Evolutionary conservation across 176 grass and related monocot species (phyloP).

Genomic region (Oropetium thomaeum): DNA sequence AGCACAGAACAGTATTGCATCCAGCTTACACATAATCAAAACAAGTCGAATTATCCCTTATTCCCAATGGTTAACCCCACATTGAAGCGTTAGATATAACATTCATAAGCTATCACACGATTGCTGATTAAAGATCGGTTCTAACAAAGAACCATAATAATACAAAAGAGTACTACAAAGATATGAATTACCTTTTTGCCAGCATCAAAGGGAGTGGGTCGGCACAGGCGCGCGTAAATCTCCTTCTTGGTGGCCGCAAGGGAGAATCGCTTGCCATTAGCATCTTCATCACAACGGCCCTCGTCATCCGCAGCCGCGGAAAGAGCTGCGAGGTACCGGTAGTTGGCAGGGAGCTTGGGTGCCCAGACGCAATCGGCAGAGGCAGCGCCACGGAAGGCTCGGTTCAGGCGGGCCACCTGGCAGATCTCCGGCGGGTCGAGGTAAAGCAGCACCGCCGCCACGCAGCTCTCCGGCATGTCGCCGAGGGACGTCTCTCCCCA

Average conservation of each 20-base stretch:
- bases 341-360: constrained; percentile 69
- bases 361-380: constrained; percentile 80
- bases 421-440: constrained; percentile 93
- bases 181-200: constrained; percentile 57
- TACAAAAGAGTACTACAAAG: background rate
- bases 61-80: background rate
- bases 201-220: constrained; percentile 58
- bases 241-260: constrained; percentile 48
- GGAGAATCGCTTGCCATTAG: constrained; percentile 29
- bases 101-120: background rate
- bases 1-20: background rate
- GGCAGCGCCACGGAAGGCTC: constrained; percentile 67
- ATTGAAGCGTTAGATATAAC: constrained; percentile 17
- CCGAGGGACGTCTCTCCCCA: constrained; percentile 64
- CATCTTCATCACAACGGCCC: constrained; percentile 15
- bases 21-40: constrained; percentile 17
- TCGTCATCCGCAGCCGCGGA: constrained; percentile 49
- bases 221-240: constrained; percentile 74
- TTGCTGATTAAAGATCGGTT: background rate
- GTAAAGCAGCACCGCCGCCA: constrained; percentile 69
- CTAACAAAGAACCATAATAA: background rate
- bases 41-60: background rate
- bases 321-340: constrained; percentile 63
- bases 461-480: constrained; percentile 94
- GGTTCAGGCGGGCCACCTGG: constrained; percentile 63